Evolutionary conservation across 2,329 filamentous ascomycete species (phyloP).

Genomic region (Cytospora mali): DNA sequence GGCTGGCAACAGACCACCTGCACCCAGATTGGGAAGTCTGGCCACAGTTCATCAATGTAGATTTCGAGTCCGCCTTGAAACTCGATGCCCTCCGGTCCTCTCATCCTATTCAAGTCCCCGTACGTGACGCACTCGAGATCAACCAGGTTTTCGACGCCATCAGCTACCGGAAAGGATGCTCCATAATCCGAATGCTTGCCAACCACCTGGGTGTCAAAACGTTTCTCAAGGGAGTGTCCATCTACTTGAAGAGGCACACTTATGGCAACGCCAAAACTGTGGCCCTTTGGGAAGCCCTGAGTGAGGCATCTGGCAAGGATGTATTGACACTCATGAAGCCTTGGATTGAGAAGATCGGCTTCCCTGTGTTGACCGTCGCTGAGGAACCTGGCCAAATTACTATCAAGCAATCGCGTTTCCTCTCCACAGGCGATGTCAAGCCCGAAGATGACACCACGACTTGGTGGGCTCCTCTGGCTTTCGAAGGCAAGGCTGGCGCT

Average conservation of each 20-base stretch:
- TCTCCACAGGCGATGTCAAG: slow-evolving; percentile 88
- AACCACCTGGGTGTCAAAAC: slow-evolving; percentile 84
- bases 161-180: slow-evolving; percentile 95
- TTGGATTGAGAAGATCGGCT: slow-evolving; percentile 96
- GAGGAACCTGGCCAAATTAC: slow-evolving; percentile 83
- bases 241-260: slow-evolving; percentile 84
- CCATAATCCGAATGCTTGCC: slow-evolving; percentile 94
- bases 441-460: slow-evolving; percentile 86
- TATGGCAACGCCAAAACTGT: slow-evolving; percentile 91
- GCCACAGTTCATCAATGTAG: slow-evolving; percentile 96
- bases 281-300: slow-evolving; percentile 87
- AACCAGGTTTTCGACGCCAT: slow-evolving; percentile 98
- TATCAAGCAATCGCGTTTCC: slow-evolving; percentile 84
- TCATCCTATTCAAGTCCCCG: slow-evolving; percentile 94
- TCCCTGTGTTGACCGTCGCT: slow-evolving; percentile 83
- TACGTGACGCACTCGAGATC: slow-evolving; percentile 89
- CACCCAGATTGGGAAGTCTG: slow-evolving; percentile 98
- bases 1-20: slow-evolving; percentile 87
- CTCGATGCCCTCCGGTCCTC: slow-evolving; percentile 89
- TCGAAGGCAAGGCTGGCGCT: slow-evolving; percentile 73
- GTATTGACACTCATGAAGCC: slow-evolving; percentile 86
- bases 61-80: slow-evolving; percentile 86
- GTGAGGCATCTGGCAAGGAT: slow-evolving; percentile 84
- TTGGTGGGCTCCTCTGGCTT: slow-evolving; percentile 93
- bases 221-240: slow-evolving; percentile 87